Evolutionary conservation across 208 protist genomes (phyloP).

Genomic region (Strigomonas oncopelti): DNA sequence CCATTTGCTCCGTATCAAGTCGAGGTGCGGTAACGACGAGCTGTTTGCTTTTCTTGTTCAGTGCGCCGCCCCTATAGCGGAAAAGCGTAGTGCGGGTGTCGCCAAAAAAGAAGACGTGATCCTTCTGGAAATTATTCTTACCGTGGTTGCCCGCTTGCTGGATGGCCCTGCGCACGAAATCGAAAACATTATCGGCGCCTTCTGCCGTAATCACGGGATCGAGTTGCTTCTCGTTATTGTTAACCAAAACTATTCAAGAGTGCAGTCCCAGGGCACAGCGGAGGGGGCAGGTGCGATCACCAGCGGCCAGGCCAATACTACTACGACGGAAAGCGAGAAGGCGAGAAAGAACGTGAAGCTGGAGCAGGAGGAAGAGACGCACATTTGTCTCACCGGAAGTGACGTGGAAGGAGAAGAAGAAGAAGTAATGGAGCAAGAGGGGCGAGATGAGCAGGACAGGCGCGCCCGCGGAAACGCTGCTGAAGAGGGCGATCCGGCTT

Average conservation of each 20-base stretch:
- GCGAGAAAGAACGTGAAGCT: background rate
- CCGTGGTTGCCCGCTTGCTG: constrained; percentile 55
- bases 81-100: constrained; percentile 47
- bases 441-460: background rate
- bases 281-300: background rate
- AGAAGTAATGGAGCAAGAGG: constrained; percentile 3
- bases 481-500: background rate
- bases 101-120: constrained; percentile 56
- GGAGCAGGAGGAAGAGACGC: background rate
- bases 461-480: background rate
- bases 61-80: constrained; percentile 70
- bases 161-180: constrained; percentile 34
- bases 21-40: constrained; percentile 73
- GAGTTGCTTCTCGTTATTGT: constrained; percentile 82
- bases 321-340: background rate
- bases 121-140: constrained; percentile 79
- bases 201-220: constrained; percentile 79
- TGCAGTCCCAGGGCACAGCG: background rate
- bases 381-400: background rate
- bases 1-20: constrained; percentile 52
- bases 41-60: constrained; percentile 81
- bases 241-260: constrained; percentile 76
- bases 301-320: background rate
- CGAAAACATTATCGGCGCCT: constrained; percentile 56
- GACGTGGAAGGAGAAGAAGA: constrained; percentile 15